These are phyloP conservation scores for Plasmodium knowlesi DNA, from an alignment of 169 alveolate species.

Conservation along the genomic window DNA sequence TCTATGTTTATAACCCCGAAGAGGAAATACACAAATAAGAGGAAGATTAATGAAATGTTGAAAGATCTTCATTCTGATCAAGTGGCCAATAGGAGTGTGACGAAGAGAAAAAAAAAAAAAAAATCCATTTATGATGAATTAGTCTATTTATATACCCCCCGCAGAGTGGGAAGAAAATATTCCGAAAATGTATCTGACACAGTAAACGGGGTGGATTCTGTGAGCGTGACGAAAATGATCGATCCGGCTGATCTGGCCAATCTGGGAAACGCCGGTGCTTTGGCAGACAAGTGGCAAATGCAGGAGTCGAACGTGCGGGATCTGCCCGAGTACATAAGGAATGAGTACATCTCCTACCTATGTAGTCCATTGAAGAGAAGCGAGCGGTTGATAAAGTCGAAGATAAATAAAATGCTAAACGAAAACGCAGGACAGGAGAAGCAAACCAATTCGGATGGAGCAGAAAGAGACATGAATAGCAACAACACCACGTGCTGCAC, in stretches of 20 bases:
- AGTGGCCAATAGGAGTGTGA: not conserved
- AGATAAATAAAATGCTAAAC: constrained; percentile 59
- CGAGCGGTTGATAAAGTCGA: constrained; percentile 45
- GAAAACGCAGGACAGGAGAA: constrained; percentile 6
- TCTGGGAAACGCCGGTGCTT: too few species aligned
- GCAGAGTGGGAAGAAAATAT: constrained; percentile 17
- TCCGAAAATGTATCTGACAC: not conserved
- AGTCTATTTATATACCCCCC: constrained; percentile 19
- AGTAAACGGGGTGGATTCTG: not conserved
- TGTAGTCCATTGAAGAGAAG: constrained; percentile 65
- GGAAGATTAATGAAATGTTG: not conserved
- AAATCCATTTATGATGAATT: constrained; percentile 32
- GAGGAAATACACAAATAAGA: constrained; percentile 17
- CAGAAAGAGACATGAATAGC: not conserved
- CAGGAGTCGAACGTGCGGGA: constrained; percentile 53
- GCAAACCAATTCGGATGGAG: not conserved
- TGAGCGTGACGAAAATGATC: too few species aligned
- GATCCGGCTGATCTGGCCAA: too few species aligned
- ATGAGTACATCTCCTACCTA: constrained; percentile 53
- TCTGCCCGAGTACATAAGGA: constrained; percentile 44
- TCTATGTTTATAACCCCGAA: constrained; percentile 43
- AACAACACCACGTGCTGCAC: not conserved
- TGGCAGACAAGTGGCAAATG: constrained; percentile 52
- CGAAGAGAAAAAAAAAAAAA: constrained; percentile 18
- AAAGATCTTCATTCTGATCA: not conserved